Evolutionary conservation across 2,329 filamentous ascomycete species (phyloP), one percentile per base, ranked within the genome.

Genomic region (Calonectria ilicicola): DNA sequence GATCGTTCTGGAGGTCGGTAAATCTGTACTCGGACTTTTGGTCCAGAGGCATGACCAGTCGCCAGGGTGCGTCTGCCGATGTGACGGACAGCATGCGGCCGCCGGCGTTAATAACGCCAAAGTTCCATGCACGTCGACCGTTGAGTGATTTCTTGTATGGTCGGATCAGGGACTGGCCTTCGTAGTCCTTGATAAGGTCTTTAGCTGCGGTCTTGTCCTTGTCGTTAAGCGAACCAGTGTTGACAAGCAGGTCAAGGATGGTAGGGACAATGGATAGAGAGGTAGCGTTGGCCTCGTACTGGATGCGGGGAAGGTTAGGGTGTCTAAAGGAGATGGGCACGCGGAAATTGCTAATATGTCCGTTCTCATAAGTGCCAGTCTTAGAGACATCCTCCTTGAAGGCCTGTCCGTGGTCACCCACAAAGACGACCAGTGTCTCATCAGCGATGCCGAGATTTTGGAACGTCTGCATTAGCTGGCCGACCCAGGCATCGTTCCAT

Each of bases 91-190:
- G 74, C 78, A 82, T 81, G 56, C 81, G 80, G 4, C 81, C 78
- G 14, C 83, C 82, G 0, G 82, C 81, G 69, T 84, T 84, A 49
- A 84, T 77, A 21, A 83, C 79, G 5, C 79, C 81, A 69, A 83
- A 83, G n/a, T 82, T 79, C 83, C 82, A 84, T 1, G 78, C 77
- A 7, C 78, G 78, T 51, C 78, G 75, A 32, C 79, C 82, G 35
- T 78, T 74, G 3, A 79, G 75, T 1, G 72, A 72, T 35, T 70
- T 77, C 62, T 75, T 77, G 23, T 81, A 76, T 0, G 80, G 78
- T 9, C 82, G 82, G 44, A 84, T 80, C 10, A 84, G 76, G 4
- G 82, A 83, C 56, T 83, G 81, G 3, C 82, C 82, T 58, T 84
- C 82, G 53, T 83, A 84, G 67, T 83, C 82, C 23, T 78, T 72